Conservation (phyloP, 306 rosid species). For the Gastrolobium villosum region DNA sequence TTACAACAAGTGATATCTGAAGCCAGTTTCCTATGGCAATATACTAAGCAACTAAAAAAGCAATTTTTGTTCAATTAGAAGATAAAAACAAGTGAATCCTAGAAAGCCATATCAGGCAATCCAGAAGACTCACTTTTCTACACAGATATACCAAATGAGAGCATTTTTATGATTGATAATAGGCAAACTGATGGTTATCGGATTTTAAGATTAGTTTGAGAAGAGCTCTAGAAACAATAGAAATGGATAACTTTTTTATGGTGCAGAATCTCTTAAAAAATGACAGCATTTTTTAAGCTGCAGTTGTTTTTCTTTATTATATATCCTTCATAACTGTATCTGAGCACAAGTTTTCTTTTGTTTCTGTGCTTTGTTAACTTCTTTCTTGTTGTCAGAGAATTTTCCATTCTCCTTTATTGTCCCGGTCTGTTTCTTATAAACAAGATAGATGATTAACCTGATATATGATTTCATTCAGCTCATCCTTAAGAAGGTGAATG, state of each 20-base stretch:
- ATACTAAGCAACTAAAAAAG: background rate
- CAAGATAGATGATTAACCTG: conserved; percentile 76
- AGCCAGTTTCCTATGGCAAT: conserved; percentile 25
- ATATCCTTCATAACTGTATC: conserved; percentile 6
- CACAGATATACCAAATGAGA: conserved; percentile 4
- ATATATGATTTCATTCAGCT: conserved; percentile 84
- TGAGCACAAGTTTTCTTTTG: conserved; percentile 27
- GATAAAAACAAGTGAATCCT: background rate
- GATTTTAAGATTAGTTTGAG: conserved; percentile 9
- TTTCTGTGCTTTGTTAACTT: background rate
- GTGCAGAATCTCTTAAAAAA: conserved; percentile 20
- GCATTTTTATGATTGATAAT: background rate
- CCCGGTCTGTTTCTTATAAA: background rate
- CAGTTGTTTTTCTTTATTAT: conserved; percentile 1
- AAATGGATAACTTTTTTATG: conserved; percentile 18
- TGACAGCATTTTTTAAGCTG: background rate
- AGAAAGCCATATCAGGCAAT: conserved; percentile 5
- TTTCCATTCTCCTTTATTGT: background rate
- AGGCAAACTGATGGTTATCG: conserved; percentile 9
- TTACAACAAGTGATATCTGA: background rate
- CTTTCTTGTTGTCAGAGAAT: conserved; percentile 3
- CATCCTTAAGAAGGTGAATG: conserved; percentile 85
- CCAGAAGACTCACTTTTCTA: background rate
- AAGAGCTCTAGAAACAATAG: conserved; percentile 14
- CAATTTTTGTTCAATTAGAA: conserved; percentile 1